Evolutionary conservation across 108 stramenopile genomes (phyloP), one percentile per base, ranked within the genome.

Genomic region (Aurantiochytrium sp.): DNA sequence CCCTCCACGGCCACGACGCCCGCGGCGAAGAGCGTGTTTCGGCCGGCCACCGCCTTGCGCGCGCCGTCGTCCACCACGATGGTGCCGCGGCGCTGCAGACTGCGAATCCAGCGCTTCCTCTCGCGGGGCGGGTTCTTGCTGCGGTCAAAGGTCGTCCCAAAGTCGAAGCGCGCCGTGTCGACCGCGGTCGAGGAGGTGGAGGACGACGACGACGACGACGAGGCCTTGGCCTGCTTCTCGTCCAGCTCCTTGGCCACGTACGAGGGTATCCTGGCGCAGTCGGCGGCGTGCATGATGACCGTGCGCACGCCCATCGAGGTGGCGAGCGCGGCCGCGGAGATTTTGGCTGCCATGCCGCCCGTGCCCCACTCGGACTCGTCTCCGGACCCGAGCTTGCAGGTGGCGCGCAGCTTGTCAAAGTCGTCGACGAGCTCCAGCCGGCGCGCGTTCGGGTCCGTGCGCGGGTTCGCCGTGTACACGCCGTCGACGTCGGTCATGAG

Each of bases 401-500:
- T 81, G 27, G 39, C 42, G 12, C 73, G 73, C 12, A 81, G 30
- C 1, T 22, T 30, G 30, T 41, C 39, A 48, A 81, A 48, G 55
- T 55, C 48, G 34, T 55, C 21, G 21, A 86, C 86, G 37, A 21
- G 37, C 34, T 32, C 31, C 22, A 86, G 4, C 0, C 54, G 86
- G 24, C 30, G 19, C 0, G 86, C 86, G 30, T 3, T 10, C 0
- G 86, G 54, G 37, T 86, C 86, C 2, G 54, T 55, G 19, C 55
- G 30, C 21, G 86, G 86, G 55, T 86, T 55, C 1, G 86, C 86
- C 21, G 86, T 86, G 55, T 55, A 86, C 1, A 86, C 48, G 54
- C 54, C 86, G 37, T 86, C 22, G 22, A 86, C 86, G n/a, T 86
- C 86, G 12, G 86, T 86, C 54, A 86, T 52, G 86, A 86, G 54